Percentiles rank a stretch among this genome's conserved stretches.
Conservation (phyloP, 768 basidiomycete genomes). For the Kwoniella sp. region DNA sequence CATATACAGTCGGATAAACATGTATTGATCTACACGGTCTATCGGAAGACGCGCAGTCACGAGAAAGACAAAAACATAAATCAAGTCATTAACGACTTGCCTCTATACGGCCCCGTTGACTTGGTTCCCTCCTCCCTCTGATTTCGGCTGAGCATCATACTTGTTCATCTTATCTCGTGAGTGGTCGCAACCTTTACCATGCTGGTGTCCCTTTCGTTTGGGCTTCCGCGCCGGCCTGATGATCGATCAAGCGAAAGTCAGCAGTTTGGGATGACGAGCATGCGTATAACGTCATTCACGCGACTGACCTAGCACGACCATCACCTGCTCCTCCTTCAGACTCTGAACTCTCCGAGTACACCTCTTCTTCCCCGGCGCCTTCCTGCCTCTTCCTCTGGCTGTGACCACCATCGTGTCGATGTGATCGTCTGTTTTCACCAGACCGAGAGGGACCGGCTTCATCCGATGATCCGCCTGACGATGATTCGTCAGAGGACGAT, state of each 20-base stretch:
- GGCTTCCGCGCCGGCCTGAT: constrained; percentile 17
- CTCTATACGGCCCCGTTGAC: background rate
- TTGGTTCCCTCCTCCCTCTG: background rate
- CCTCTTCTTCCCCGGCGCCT: constrained; percentile 49
- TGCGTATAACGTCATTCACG: background rate
- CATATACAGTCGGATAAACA: background rate
- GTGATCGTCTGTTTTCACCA: background rate
- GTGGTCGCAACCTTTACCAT: constrained; percentile 21
- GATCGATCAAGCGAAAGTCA: background rate
- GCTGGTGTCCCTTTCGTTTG: constrained; percentile 12
- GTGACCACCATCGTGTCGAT: constrained; percentile 4
- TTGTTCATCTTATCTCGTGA: constrained; percentile 12
- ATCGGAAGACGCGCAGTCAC: no score
- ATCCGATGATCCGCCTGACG: constrained; percentile 61
- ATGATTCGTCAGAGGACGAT: constrained; percentile 57
- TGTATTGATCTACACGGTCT: no score
- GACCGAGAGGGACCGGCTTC: constrained; percentile 8
- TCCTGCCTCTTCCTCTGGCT: constrained; percentile 4
- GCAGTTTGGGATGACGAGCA: no score
- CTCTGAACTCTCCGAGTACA: constrained; percentile 21
- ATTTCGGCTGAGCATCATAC: constrained; percentile 24
- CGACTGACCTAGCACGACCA: constrained; percentile 25
- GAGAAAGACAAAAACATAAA: no score
- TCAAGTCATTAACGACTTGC: no score
- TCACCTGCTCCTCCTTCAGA: constrained; percentile 39